Percentiles rank a stretch among this genome's conserved stretches.
Conservation (phyloP, 768 basidiomycete species). For the Kwoniella dejecticola region DNA sequence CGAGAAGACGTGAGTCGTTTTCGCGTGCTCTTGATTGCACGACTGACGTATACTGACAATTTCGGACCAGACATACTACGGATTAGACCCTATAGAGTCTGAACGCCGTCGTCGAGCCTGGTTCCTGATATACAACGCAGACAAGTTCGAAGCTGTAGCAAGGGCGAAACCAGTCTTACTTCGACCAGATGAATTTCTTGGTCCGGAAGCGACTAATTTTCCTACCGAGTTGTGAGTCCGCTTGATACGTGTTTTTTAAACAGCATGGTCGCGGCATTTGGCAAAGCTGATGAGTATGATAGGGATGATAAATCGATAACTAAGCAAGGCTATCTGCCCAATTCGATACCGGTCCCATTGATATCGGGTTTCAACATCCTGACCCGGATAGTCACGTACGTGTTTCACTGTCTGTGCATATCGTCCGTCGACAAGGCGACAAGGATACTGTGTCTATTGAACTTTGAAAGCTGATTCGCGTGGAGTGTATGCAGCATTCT, state of each 20-base stretch:
- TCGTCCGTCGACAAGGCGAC: too few relatives aligned
- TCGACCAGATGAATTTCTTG: constrained; percentile 37
- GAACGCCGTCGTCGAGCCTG: constrained; percentile 33
- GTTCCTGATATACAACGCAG: constrained; percentile 36
- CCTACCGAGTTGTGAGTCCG: constrained; percentile 35
- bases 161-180: constrained; percentile 29
- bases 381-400: constrained; percentile 29
- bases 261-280: neutral
- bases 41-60: neutral
- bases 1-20: constrained; percentile 20
- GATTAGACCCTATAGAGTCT: constrained; percentile 33
- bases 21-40: neutral
- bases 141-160: constrained; percentile 36
- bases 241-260: neutral
- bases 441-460: too few relatives aligned
- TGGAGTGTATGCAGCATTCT: constrained; percentile 28
- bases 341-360: constrained; percentile 20
- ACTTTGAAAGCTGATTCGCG: too few relatives aligned
- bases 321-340: constrained; percentile 24
- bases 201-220: constrained; percentile 27
- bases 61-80: constrained; percentile 1
- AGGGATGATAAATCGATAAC: constrained; percentile 40
- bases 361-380: constrained; percentile 36
- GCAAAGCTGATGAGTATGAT: neutral
- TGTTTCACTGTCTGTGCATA: neutral